A percentile compares a stretch with the other conserved stretches of the same genome.
Conservation (phyloP, 305 asterid species). For the Solanum chacoense region DNA sequence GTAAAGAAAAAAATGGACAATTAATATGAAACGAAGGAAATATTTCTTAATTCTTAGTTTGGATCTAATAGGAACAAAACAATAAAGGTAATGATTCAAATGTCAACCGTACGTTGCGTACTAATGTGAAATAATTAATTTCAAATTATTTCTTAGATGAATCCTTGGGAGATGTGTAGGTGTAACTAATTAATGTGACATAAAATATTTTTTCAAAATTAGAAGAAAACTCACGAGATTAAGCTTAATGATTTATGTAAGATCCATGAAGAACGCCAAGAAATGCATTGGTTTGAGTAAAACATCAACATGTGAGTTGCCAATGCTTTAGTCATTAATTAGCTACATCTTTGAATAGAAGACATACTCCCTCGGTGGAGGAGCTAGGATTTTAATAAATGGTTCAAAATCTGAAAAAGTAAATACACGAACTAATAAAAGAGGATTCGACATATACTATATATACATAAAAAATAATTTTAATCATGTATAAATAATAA, state of each 20-base stretch:
- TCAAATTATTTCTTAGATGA: background rate
- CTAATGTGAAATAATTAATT: background rate
- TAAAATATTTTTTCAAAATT: background rate
- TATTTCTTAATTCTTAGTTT: background rate
- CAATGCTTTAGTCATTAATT: background rate
- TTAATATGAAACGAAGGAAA: background rate
- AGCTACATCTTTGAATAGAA: background rate
- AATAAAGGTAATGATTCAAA: background rate
- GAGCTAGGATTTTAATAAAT: too few relatives aligned
- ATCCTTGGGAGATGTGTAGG: background rate
- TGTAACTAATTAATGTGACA: background rate
- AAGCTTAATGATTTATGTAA: background rate
- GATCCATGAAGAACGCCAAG: conserved; percentile 2
- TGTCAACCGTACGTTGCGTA: background rate
- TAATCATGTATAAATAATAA: too few relatives aligned
- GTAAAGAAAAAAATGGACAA: background rate
- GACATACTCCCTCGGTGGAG: background rate
- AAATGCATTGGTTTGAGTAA: background rate
- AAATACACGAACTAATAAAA: too few relatives aligned
- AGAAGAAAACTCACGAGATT: background rate
- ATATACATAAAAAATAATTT: too few relatives aligned
- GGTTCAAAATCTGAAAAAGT: too few relatives aligned
- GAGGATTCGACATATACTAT: too few relatives aligned
- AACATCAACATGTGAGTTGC: background rate
- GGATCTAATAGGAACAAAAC: background rate